Evolutionary conservation across 495 filamentous ascomycete species (phyloP), one percentile per base, ranked within the genome.

Genomic region (Penicillium macrosclerotiorum): DNA sequence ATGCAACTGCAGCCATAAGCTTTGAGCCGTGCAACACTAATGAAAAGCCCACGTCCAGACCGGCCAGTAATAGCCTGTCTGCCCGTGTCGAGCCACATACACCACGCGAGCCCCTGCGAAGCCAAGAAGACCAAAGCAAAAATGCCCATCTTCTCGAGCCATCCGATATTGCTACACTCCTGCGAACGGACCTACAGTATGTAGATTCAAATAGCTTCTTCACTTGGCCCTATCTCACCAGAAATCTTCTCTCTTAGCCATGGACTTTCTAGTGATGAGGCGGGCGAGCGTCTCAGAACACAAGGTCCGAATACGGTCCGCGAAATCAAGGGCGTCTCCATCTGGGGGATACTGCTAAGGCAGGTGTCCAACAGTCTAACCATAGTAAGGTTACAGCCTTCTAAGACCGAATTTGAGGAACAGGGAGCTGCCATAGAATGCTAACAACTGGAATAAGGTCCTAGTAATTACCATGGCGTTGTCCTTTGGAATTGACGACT

Each of bases 381-480:
- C 32, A 64, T 83, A 57, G 75, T 80, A 60, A 55, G 64, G n/a
- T n/a, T n/a, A n/a, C n/a, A n/a, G n/a, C n/a, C n/a, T n/a, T n/a
- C n/a, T n/a, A n/a, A n/a, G n/a, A n/a, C n/a, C 12, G 12, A 9
- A 14, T 34, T 30, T 13, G 14, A n/a, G 8, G 17, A 1, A 22
- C 9, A 12, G 9, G n/a, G 8, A 37, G 14, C 24, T 12, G 31
- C 44, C 5, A 34, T 0, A 7, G 19, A 14, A 39, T 41, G 31
- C 44, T 55, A 49, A 51, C 48, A 9, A 20, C 23, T 0, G 30
- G 9, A 40, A 55, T 25, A 55, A 87, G 84, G 86, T 95, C 26
- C 75, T 95, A 17, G 77, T 93, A 24, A 76, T 94, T 37, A 89
- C 88, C 48, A 93, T 93, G 87, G 82, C 75, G 25, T 71, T 95